These are phyloP conservation scores for Mallotus nudiflorus DNA, from an alignment of 345 rosid species.

Conservation along the genomic window DNA sequence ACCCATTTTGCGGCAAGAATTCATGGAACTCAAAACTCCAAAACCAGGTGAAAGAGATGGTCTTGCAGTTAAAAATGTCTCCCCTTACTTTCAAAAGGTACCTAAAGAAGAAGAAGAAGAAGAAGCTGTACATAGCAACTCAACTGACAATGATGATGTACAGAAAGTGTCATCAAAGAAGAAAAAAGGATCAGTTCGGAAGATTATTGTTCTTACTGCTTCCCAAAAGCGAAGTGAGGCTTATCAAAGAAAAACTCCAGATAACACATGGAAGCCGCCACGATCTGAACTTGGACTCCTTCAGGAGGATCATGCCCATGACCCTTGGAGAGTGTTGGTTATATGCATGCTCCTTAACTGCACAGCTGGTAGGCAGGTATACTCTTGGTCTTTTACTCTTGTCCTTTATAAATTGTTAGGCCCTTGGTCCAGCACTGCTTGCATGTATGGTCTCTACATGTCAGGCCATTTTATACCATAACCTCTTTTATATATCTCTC, in stretches of 20 bases:
- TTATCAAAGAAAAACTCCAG: conserved; percentile 41
- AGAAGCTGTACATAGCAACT: neutral
- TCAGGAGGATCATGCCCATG: conserved; percentile 59
- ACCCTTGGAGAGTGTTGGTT: conserved; percentile 70
- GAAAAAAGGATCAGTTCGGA: conserved; percentile 21
- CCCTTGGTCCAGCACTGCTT: too few species aligned
- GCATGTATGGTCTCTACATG: too few species aligned
- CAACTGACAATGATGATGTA: neutral
- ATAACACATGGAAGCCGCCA: conserved; percentile 62
- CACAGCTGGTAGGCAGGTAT: conserved; percentile 61
- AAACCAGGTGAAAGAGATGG: neutral
- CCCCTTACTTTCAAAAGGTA: neutral
- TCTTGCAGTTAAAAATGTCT: neutral
- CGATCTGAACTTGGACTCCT: conserved; percentile 46
- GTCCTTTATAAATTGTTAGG: too few species aligned
- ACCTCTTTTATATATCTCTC: too few species aligned
- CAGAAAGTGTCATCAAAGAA: conserved; percentile 8
- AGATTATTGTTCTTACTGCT: conserved; percentile 8
- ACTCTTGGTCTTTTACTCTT: neutral
- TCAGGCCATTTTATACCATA: too few species aligned
- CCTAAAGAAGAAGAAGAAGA: neutral
- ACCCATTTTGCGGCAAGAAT: conserved; percentile 11
- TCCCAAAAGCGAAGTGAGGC: conserved; percentile 55
- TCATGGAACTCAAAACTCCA: conserved; percentile 7
- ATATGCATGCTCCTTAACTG: conserved; percentile 75